phyloP scores from a whole-genome alignment of 192 early-diverging fungal species.

The Gonapodya sp. region DNA sequence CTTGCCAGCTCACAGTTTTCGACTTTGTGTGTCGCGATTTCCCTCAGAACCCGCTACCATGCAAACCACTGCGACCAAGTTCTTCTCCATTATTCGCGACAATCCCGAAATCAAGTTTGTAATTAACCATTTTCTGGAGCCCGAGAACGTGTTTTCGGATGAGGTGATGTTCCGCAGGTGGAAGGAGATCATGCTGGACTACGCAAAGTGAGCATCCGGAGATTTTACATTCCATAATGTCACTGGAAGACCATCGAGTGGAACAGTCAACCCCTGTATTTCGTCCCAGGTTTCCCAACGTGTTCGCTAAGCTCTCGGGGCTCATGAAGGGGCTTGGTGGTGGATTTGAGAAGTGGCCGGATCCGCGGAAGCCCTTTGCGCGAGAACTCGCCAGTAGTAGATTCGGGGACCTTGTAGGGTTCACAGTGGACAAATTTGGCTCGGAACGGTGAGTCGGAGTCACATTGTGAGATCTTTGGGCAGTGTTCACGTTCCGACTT shows the following conservation, averaged over 20 bases:
- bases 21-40: background rate
- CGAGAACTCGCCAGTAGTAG: background rate
- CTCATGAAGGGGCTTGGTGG: background rate
- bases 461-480: no score
- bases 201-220: background rate
- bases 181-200: background rate
- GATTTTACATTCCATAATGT: no score
- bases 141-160: background rate
- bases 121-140: background rate
- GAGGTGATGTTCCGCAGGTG: background rate
- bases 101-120: background rate
- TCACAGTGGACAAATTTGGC: background rate
- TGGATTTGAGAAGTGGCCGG: background rate
- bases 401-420: slow-evolving; percentile 4
- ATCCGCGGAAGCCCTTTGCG: background rate
- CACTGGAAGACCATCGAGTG: background rate
- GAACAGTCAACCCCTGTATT: background rate
- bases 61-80: background rate
- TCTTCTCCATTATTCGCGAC: background rate
- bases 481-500: no score
- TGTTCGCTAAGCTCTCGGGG: background rate
- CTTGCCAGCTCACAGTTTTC: background rate
- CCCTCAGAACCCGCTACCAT: background rate
- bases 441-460: background rate
- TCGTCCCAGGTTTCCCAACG: background rate